These are phyloP conservation scores for Candida glucosophila DNA, from an alignment of 1,139 yeast species.

Conservation along the genomic window DNA sequence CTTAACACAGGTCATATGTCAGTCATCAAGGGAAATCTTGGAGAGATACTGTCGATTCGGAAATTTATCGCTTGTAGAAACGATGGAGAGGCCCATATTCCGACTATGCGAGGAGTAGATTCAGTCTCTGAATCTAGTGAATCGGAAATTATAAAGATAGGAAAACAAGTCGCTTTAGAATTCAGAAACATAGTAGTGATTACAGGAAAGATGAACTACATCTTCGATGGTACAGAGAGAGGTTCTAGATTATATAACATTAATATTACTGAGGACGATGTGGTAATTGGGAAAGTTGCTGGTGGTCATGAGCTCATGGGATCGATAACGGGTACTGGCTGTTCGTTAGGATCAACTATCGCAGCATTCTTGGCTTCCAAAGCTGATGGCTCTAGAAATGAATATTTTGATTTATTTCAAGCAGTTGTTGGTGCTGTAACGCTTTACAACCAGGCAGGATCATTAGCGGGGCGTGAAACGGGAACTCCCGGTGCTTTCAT, in stretches of 20 bases:
- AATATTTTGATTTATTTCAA: constrained; percentile 20
- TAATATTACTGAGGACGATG: constrained; percentile 1
- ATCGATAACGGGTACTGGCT: constrained; percentile 81
- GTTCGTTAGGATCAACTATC: constrained; percentile 71
- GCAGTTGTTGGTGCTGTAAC: constrained; percentile 54
- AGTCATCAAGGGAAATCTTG: constrained; percentile 80
- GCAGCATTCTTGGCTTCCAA: constrained; percentile 50
- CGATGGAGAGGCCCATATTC: too few species aligned
- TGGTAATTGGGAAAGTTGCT: constrained; percentile 15
- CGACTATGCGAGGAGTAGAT: constrained; percentile 72
- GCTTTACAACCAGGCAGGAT: constrained; percentile 61
- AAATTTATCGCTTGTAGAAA: too few species aligned
- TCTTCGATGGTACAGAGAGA: constrained; percentile 11
- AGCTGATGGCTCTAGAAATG: constrained; percentile 13
- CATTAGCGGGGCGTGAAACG: constrained; percentile 32
- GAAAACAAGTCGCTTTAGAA: constrained; percentile 43
- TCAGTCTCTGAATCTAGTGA: constrained; percentile 28
- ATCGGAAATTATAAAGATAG: constrained; percentile 30
- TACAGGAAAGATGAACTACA: constrained; percentile 37
- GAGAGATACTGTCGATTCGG: constrained; percentile 56
- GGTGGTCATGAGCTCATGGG: constrained; percentile 72
- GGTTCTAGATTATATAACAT: constrained; percentile 1
- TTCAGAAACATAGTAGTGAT: constrained; percentile 62
- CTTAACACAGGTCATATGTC: constrained; percentile 53
- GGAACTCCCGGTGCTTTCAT: constrained; percentile 47